These are phyloP conservation scores for Podila minutissima DNA, from an alignment of 192 early-diverging fungal genomes.

Conservation along the genomic window DNA sequence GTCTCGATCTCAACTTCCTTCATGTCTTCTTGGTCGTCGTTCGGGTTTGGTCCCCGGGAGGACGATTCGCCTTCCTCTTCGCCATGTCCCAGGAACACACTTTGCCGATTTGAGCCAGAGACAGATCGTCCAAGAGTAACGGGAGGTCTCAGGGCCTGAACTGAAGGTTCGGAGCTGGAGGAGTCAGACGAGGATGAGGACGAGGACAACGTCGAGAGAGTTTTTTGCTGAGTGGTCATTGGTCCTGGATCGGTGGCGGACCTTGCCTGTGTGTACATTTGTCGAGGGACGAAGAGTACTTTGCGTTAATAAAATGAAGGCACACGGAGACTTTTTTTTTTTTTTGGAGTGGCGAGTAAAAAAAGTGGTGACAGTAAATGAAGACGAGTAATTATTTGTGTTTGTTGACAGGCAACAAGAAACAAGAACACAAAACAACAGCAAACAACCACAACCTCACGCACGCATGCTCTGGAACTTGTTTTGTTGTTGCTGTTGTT, in stretches of 20 bases:
- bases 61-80: conserved; percentile 32
- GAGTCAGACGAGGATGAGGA: conserved; percentile 17
- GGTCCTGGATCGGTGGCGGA: conserved; percentile 4
- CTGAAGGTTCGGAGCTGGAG: background rate
- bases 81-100: conserved; percentile 13
- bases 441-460: too few relatives aligned
- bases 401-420: background rate
- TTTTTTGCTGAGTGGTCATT: conserved; percentile 9
- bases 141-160: too few relatives aligned
- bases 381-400: background rate
- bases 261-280: background rate
- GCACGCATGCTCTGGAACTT: too few relatives aligned
- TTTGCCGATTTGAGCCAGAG: conserved; percentile 27
- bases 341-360: too few relatives aligned
- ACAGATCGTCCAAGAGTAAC: conserved; percentile 8
- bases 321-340: too few relatives aligned
- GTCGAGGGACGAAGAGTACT: background rate
- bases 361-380: background rate
- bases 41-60: conserved; percentile 10
- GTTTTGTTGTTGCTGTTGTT: background rate
- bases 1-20: conserved; percentile 55
- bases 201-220: background rate
- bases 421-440: background rate
- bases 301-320: background rate
- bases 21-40: conserved; percentile 44